Evolutionary conservation across 2,329 filamentous ascomycete species (phyloP).

Genomic region (Orbilia blumenaviensis): DNA sequence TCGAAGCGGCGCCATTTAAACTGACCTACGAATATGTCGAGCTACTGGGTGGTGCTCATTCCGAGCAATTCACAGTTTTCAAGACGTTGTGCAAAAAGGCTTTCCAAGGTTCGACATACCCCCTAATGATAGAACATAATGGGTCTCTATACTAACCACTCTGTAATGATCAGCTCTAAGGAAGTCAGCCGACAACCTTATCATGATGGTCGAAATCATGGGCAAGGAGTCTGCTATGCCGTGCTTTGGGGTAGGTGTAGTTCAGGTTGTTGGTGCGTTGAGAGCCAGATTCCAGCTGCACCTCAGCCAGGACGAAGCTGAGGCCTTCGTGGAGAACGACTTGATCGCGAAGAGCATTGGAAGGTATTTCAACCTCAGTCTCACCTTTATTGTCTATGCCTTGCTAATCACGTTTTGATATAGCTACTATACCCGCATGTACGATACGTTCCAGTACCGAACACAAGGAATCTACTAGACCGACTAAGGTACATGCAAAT

Average conservation of each 20-base stretch:
- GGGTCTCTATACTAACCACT: constrained; percentile 19
- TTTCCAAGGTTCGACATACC: constrained; percentile 72
- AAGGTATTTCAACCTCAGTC: constrained; percentile 67
- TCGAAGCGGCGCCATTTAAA: constrained; percentile 88
- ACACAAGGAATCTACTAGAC: constrained; percentile 84
- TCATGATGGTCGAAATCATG: constrained; percentile 86
- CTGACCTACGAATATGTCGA: constrained; percentile 86
- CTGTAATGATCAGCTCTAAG: constrained; percentile 69
- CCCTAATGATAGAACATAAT: neutral
- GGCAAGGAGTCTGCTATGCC: constrained; percentile 84
- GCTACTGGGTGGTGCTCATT: constrained; percentile 77
- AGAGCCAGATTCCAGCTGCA: constrained; percentile 82
- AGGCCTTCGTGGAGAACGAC: constrained; percentile 81
- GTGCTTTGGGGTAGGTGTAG: constrained; percentile 79
- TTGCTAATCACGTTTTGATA: too few relatives aligned
- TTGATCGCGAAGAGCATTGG: constrained; percentile 81
- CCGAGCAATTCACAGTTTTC: constrained; percentile 76
- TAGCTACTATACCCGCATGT: constrained; percentile 62
- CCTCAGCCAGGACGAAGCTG: constrained; percentile 81
- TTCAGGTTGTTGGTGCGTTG: constrained; percentile 74
- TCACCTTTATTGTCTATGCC: too few relatives aligned
- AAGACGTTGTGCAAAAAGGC: constrained; percentile 82
- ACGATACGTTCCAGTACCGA: constrained; percentile 86
- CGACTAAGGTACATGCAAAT: neutral
- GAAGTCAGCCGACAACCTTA: constrained; percentile 79